phyloP scores from a whole-genome alignment of 23 red algal species.

The Cyanidium caldarium region DNA sequence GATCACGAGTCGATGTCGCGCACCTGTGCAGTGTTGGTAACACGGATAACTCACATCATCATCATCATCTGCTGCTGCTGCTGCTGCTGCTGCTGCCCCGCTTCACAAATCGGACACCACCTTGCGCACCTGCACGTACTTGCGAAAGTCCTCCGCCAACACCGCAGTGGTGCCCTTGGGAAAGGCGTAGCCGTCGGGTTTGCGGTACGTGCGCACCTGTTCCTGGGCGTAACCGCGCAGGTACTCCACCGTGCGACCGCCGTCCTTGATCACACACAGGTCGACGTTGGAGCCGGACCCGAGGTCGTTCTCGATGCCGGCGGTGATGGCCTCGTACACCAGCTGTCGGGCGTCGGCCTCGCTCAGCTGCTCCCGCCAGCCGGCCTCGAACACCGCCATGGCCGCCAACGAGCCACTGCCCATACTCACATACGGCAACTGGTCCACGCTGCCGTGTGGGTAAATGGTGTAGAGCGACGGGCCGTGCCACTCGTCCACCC shows the following conservation, averaged over 20 bases:
- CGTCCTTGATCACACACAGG: constrained; percentile 79
- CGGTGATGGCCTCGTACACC: constrained; percentile 79
- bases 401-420: constrained; percentile 90
- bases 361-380: constrained; percentile 75
- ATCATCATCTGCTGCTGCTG: no score
- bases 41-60: no score
- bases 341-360: constrained; percentile 66
- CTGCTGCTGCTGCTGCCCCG: neutral
- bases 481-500: constrained; percentile 70
- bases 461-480: constrained; percentile 97
- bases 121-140: neutral
- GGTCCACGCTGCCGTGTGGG: constrained; percentile 86
- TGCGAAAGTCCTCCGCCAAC: constrained; percentile 23
- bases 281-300: constrained; percentile 97
- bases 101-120: constrained; percentile 4
- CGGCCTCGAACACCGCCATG: constrained; percentile 89
- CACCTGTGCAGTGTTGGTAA: no score
- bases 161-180: constrained; percentile 55
- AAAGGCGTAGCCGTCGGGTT: constrained; percentile 63
- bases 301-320: constrained; percentile 93
- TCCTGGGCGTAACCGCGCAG: constrained; percentile 80
- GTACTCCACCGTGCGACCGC: constrained; percentile 29
- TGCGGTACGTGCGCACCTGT: constrained; percentile 66
- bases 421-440: constrained; percentile 94
- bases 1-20: no score